Evolutionary conservation across 306 rosid species (phyloP), one percentile per base, ranked within the genome.

Genomic region (Luffa aegyptiaca): DNA sequence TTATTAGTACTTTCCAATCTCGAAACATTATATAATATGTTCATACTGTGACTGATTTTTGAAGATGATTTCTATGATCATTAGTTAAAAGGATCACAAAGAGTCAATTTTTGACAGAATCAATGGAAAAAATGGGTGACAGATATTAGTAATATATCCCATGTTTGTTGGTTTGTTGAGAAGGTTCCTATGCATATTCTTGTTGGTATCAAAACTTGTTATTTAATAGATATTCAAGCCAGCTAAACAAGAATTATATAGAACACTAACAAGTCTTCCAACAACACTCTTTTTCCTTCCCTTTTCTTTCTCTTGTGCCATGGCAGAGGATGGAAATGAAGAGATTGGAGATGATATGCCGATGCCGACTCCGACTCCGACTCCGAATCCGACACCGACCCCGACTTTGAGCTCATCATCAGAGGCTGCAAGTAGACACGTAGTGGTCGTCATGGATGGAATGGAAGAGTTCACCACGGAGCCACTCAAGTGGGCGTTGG

Each of bases 401-500:
- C 14, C 62, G 36, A 63, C 83, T 8, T 70, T 75, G 21, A 72
- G 76, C 48, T 74, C 85, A 8, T 45, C 73, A 64, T 78, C 66
- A 10, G 83, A 66, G 81, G 44, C 48, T 6, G 42, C 81, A 14
- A 57, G 51, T 10, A 81, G 82, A 62, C 82, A 84, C 16, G 84
- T 90, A n/a, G 86, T 90, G 13, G 65, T 88, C 3, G 91, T 90
- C 66, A 92, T 90, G 91, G 91, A 87, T 11, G 97, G 82, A 4
- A 82, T 90, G 88, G 56, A 79, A 55, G 90, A 88, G 81, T 92
- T 90, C 82, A 88, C 76, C 4, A 86, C 81, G 0, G 80, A 84
- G 77, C 61, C 89, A 10, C 85, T 88, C 21, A 81, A 92, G 31
- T 87, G 93, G 91, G 79, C 84, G 0, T 88, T 88, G 0, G 79